Base-by-base conservation (phyloP, 768 basidiomycete genomes). In the Filobasidium wieringae region DNA sequence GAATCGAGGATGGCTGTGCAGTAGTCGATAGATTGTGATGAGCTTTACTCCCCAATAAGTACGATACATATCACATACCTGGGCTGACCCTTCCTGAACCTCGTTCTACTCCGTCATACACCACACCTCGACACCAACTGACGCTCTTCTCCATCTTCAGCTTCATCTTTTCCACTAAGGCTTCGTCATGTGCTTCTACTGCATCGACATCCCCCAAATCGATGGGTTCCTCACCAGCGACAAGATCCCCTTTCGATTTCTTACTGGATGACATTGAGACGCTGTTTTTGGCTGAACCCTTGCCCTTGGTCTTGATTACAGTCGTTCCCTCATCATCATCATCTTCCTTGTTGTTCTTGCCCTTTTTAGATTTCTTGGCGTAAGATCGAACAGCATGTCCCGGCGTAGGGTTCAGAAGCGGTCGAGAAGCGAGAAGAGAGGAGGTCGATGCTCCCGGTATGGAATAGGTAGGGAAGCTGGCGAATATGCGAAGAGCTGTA, bases 171-270 rank as follows among this genome's bases (percentile, higher is more conserved):
- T 53, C 55, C 15, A 57, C 40, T 7, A 61, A 34, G 77, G 78
- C 24, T 79, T 86, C 61, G 76, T 76, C 47, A 70, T 87, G 45
- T 75, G 72, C 17, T 72, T 72, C 5, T 74, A 75, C 22, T 81
- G 82, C 4, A 67, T 75, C 27, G 73, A 81, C 57, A 76, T 80
- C 34, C 83, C 83, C 29, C 71, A 78, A 70, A 82, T 84, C 67
- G 29, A 57, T 57, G 27, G 56, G 49, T 40, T 57, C 56, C 29
- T 57, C 56, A 39, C 56, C 56, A 4, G 56, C 36, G 5, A 50
- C 19, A 0, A 33, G n/a, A 17, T 50, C 33, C 22, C 56, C 47
- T 19, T 50, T 57, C 5, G 33, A 29, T 33, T 50, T 37, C n/a
- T 34, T 51, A 34, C 56, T 39, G 29, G 56, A 19, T 31, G 47